Conservation (phyloP, 164 flowering plant species). For the Hamamelis virginiana region DNA sequence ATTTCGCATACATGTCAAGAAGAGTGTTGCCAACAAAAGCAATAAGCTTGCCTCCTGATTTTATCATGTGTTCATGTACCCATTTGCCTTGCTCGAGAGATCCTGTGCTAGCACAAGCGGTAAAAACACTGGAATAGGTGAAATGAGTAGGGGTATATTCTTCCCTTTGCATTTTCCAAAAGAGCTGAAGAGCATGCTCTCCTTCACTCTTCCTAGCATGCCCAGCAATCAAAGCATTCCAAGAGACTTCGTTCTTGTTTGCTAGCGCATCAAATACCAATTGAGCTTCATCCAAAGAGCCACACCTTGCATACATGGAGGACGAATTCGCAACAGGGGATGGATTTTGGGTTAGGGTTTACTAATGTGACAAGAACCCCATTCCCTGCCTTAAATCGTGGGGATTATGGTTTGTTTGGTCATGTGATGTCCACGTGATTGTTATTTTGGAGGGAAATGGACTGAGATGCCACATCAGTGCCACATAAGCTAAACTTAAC, state of each 20-base stretch:
- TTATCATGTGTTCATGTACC: constrained; percentile 68
- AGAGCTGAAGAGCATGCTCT: constrained; percentile 44
- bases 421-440: no score
- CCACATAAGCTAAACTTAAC: no score
- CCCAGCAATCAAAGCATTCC: constrained; percentile 82
- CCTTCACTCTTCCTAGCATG: constrained; percentile 61
- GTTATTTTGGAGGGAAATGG: no score
- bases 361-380: no score
- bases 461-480: no score
- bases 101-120: constrained; percentile 57
- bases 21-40: constrained; percentile 62
- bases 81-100: constrained; percentile 72
- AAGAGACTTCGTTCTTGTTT: constrained; percentile 62
- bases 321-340: no score
- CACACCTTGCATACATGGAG: constrained; percentile 65
- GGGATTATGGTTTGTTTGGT: no score
- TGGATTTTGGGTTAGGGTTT: no score
- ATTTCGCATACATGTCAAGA: constrained; percentile 73
- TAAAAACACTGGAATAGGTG: constrained; percentile 55
- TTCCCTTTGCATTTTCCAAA: constrained; percentile 51
- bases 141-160: constrained; percentile 51
- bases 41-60: constrained; percentile 49
- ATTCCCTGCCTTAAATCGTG: no score
- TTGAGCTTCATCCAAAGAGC: constrained; percentile 43
- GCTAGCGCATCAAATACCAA: constrained; percentile 39